Evolutionary conservation across 805 yeast genomes (phyloP).

Genomic region (Ogataea trehalophila): DNA sequence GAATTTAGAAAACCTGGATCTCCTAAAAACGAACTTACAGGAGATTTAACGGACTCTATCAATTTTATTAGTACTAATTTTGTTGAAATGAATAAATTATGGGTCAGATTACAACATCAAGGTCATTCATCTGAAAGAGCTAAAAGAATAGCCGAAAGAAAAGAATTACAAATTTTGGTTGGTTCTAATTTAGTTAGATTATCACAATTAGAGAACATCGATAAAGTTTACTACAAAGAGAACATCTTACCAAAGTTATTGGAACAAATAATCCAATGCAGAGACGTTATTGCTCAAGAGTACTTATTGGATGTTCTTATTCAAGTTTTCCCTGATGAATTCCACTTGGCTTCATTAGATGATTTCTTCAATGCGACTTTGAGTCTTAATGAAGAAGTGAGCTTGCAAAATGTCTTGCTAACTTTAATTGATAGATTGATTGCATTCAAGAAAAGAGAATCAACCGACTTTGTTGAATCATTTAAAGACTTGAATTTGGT

Average conservation of each 20-base stretch:
- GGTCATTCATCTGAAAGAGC: conserved; percentile 83
- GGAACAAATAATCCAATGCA: conserved; percentile 89
- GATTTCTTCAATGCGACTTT: conserved; percentile 60
- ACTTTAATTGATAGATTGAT: conserved; percentile 71
- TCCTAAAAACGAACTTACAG: conserved; percentile 17
- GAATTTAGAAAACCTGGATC: conserved; percentile 6
- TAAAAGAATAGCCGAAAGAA: conserved; percentile 71
- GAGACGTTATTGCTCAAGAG: conserved; percentile 88
- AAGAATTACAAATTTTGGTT: conserved; percentile 84
- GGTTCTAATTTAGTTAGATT: conserved; percentile 89
- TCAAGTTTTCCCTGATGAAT: conserved; percentile 92
- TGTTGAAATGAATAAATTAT: conserved; percentile 94
- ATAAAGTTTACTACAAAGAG: conserved; percentile 40
- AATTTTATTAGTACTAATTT: conserved; percentile 81
- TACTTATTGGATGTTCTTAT: conserved; percentile 86
- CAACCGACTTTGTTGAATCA: conserved; percentile 15
- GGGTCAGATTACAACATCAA: conserved; percentile 96
- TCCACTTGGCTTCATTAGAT: conserved; percentile 73
- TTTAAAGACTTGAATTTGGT: conserved; percentile 12
- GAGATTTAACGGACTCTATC: conserved; percentile 60
- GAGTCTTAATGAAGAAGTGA: conserved; percentile 65
- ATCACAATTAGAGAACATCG: conserved; percentile 78
- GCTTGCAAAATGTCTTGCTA: conserved; percentile 57
- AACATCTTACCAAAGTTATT: conserved; percentile 72
- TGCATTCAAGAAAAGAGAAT: conserved; percentile 42